Conservation (phyloP, 1,139 yeast genomes). For the Kodamaea sp. region DNA sequence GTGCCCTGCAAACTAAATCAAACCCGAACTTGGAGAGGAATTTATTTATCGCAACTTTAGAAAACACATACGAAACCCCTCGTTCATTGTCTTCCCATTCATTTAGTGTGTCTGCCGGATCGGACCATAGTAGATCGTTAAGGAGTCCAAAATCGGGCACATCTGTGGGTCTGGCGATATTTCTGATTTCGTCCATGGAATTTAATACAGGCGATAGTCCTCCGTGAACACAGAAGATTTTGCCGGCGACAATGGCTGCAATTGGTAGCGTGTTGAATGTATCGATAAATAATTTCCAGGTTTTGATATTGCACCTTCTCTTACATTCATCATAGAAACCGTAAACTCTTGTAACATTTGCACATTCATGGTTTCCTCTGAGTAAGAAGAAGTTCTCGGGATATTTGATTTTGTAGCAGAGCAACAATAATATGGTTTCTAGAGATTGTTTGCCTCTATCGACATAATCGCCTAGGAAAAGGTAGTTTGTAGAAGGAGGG, state of each 20-base stretch:
- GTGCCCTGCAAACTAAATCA: constrained; percentile 95
- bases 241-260: constrained; percentile 94
- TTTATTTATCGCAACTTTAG: constrained; percentile 89
- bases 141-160: constrained; percentile 94
- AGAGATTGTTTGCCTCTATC: constrained; percentile 95
- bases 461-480: constrained; percentile 93
- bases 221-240: constrained; percentile 97
- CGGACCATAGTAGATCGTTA: constrained; percentile 93
- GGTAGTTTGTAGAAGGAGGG: constrained; percentile 93
- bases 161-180: constrained; percentile 92
- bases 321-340: constrained; percentile 98
- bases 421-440: constrained; percentile 80
- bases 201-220: constrained; percentile 91
- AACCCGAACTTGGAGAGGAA: constrained; percentile 85
- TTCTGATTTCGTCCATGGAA: constrained; percentile 88
- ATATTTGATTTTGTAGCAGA: constrained; percentile 92
- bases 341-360: constrained; percentile 91
- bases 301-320: constrained; percentile 79
- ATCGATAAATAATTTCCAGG: constrained; percentile 92
- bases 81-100: constrained; percentile 99
- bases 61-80: constrained; percentile 95
- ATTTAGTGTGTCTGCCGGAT: constrained; percentile 90
- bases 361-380: constrained; percentile 97
- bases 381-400: constrained; percentile 93
- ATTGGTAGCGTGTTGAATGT: constrained; percentile 93